phyloP scores from a whole-genome alignment of 1,284 basidiomycete species.

The Cystobasidium sp. region DNA sequence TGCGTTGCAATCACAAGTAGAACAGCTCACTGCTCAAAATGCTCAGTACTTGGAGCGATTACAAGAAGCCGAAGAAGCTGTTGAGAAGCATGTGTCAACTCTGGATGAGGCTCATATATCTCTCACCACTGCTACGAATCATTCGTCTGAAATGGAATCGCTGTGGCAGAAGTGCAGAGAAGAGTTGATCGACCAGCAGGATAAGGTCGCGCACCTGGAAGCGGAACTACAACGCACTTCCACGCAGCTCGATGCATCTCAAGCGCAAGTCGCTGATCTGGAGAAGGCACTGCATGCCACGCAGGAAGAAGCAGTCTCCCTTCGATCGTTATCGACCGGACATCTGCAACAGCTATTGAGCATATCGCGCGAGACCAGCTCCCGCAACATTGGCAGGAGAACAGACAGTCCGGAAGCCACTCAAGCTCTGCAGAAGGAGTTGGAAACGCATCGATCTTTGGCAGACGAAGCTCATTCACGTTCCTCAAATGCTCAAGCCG shows the following conservation, averaged over 20 bases:
- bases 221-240: constrained; percentile 65
- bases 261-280: constrained; percentile 26
- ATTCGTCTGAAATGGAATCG: constrained; percentile 79
- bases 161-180: constrained; percentile 72
- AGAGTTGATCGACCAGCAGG: constrained; percentile 63
- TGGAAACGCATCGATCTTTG: constrained; percentile 72
- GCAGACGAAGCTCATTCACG: constrained; percentile 75
- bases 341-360: constrained; percentile 82
- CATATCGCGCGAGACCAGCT: constrained; percentile 72
- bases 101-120: constrained; percentile 83
- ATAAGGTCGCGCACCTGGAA: constrained; percentile 61
- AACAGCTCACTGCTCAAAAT: constrained; percentile 80
- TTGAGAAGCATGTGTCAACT: constrained; percentile 81
- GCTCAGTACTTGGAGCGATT: constrained; percentile 69
- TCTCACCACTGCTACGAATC: constrained; percentile 72
- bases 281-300: constrained; percentile 44
- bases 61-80: constrained; percentile 62
- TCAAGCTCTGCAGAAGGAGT: constrained; percentile 76
- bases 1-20: constrained; percentile 72
- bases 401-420: constrained; percentile 54
- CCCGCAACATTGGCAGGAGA: constrained; percentile 19
- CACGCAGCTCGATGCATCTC: constrained; percentile 77
- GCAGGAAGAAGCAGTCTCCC: constrained; percentile 76
- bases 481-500: constrained; percentile 70
- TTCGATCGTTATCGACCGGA: constrained; percentile 79